phyloP scores from a whole-genome alignment of 495 filamentous ascomycete species.

The Lasiosphaeria hispida region DNA sequence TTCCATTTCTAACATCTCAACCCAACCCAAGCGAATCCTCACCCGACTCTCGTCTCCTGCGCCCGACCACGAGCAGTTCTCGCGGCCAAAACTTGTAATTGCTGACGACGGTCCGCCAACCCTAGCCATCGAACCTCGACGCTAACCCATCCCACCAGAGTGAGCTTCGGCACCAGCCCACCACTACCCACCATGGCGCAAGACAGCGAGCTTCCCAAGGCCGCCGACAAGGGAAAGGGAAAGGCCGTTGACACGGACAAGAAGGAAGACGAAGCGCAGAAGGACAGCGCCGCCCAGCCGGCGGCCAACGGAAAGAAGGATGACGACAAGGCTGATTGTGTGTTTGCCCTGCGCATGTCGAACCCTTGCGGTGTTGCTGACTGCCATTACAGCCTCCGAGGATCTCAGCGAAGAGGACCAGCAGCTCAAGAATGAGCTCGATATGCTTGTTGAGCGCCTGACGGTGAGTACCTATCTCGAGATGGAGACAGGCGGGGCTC shows the following conservation, averaged over 20 bases:
- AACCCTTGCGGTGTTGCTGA: constrained; percentile 17
- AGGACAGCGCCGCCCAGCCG: constrained; percentile 64
- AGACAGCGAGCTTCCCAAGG: constrained; percentile 80
- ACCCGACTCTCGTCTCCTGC: background rate
- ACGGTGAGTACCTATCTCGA: constrained; percentile 56
- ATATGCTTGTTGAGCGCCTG: constrained; percentile 96
- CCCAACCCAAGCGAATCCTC: background rate
- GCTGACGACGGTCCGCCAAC: background rate
- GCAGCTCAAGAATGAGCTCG: constrained; percentile 94
- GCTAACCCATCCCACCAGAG: background rate
- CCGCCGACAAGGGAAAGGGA: constrained; percentile 92
- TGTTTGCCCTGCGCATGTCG: constrained; percentile 19
- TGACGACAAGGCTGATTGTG: constrained; percentile 54
- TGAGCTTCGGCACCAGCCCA: constrained; percentile 9
- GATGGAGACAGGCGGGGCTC: constrained; percentile 14
- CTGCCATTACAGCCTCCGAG: constrained; percentile 44
- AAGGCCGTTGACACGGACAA: constrained; percentile 68
- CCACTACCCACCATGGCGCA: constrained; percentile 68
- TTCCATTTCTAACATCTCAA: constrained; percentile 16
- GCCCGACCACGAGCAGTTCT: background rate
- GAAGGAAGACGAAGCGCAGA: constrained; percentile 65
- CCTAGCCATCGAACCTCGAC: background rate
- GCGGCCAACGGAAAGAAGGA: constrained; percentile 72
- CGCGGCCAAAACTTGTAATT: background rate
- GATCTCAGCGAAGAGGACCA: constrained; percentile 98